Conservation (phyloP, 129 eudicot genomes). For the Helichrysum umbraculigerum region DNA sequence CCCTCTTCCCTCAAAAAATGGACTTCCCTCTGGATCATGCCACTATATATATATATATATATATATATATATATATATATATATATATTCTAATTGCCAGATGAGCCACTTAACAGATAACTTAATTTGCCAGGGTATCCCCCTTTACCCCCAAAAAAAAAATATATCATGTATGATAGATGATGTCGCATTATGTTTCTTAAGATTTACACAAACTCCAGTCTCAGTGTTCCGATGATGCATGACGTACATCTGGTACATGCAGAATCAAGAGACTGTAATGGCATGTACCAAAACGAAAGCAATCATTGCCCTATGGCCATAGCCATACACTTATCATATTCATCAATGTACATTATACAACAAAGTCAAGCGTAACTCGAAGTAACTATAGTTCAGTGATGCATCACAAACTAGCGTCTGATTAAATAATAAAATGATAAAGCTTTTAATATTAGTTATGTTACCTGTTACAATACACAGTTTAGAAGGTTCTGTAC, state of each 20-base stretch:
- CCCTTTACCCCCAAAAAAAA: no score
- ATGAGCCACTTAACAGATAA: not conserved
- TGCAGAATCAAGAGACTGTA: not conserved
- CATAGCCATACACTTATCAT: constrained; percentile 12
- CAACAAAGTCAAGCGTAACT: constrained; percentile 7
- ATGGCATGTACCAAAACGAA: constrained; percentile 1
- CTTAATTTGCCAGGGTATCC: not conserved
- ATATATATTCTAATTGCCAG: not conserved
- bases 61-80: no score
- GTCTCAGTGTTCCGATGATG: not conserved
- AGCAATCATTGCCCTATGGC: constrained; percentile 7
- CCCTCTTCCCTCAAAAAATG: no score
- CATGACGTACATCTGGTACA: not conserved
- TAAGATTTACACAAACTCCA: not conserved
- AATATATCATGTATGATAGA: not conserved
- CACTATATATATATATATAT: not conserved
- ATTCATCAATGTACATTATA: not conserved
- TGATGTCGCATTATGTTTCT: not conserved
- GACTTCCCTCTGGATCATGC: no score
- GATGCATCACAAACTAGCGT: not conserved
- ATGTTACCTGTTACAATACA: constrained; percentile 72
- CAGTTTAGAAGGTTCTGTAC: constrained; percentile 67
- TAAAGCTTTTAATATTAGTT: not conserved
- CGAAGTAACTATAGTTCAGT: not conserved
- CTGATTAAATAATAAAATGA: constrained; percentile 15